Evolutionary conservation across 2,329 filamentous ascomycete genomes (phyloP).

Genomic region (Penicillium sp.): DNA sequence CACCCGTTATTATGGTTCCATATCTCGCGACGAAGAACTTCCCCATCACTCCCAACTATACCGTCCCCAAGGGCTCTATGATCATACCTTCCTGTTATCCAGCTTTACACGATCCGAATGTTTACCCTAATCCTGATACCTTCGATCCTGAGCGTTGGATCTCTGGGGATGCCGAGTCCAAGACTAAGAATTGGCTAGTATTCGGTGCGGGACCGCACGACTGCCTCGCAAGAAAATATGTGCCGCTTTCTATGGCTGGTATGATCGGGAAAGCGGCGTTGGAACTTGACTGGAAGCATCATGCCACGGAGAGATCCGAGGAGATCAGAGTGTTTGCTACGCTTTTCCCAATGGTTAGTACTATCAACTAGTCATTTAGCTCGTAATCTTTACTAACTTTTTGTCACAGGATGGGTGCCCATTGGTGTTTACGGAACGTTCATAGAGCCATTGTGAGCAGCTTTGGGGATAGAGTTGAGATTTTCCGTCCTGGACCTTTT

Average conservation of each 20-base stretch:
- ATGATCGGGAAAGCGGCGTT: conserved; percentile 55
- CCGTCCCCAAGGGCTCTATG: conserved; percentile 51
- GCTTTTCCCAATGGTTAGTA: conserved; percentile 49
- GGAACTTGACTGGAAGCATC: conserved; percentile 52
- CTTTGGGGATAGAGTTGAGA: not conserved
- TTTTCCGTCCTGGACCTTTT: not conserved
- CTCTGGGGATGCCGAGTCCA: conserved; percentile 49
- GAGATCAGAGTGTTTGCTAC: conserved; percentile 54
- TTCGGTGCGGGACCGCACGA: conserved; percentile 54
- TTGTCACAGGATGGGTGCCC: conserved; percentile 35
- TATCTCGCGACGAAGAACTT: conserved; percentile 51
- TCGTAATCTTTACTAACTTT: conserved; percentile 2
- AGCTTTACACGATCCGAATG: conserved; percentile 51
- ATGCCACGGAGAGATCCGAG: conserved; percentile 50
- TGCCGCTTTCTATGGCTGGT: conserved; percentile 50
- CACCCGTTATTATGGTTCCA: conserved; percentile 56
- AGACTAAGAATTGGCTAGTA: conserved; percentile 56
- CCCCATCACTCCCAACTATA: conserved; percentile 49
- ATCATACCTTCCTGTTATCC: conserved; percentile 54
- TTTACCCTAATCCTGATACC: conserved; percentile 47
- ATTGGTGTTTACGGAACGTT: conserved; percentile 38
- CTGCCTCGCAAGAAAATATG: conserved; percentile 51
- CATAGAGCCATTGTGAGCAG: not conserved
- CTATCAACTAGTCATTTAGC: not conserved
- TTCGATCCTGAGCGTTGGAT: conserved; percentile 56